Percentiles rank a stretch among this genome's conserved stretches.
These are phyloP conservation scores for Meredithiella fracta DNA, from an alignment of 2,329 filamentous ascomycete species.

Conservation along the genomic window DNA sequence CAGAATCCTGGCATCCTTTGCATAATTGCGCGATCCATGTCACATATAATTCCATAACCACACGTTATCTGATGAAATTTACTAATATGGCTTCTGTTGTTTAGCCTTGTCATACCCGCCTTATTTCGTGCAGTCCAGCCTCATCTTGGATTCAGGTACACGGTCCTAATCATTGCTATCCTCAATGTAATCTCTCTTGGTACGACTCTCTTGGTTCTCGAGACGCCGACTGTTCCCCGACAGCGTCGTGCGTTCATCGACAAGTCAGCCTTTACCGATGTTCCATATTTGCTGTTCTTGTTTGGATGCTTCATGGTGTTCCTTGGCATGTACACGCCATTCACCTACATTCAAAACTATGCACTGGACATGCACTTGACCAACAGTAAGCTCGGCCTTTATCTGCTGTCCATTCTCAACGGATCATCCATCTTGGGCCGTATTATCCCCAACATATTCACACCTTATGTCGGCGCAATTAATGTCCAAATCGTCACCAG, in stretches of 20 bases:
- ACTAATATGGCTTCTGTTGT: not conserved
- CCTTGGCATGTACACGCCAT: slow-evolving; percentile 24
- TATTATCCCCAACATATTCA: slow-evolving; percentile 29
- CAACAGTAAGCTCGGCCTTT: slow-evolving; percentile 23
- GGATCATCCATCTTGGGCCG: slow-evolving; percentile 33
- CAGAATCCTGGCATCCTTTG: no score
- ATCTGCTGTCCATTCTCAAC: slow-evolving; percentile 35
- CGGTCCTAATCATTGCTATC: slow-evolving; percentile 23
- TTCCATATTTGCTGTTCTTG: slow-evolving; percentile 21
- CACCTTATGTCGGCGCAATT: slow-evolving; percentile 26
- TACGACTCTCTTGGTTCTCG: slow-evolving; percentile 19
- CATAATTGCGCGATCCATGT: not conserved
- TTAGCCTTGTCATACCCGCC: slow-evolving; percentile 23
- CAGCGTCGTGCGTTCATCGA: slow-evolving; percentile 19
- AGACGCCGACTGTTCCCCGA: slow-evolving; percentile 16
- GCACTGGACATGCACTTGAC: slow-evolving; percentile 23
- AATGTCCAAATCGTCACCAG: slow-evolving; percentile 25
- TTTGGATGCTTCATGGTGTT: slow-evolving; percentile 22
- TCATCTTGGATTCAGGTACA: slow-evolving; percentile 22
- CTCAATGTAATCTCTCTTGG: slow-evolving; percentile 20
- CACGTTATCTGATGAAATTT: not conserved
- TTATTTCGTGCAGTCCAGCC: slow-evolving; percentile 21
- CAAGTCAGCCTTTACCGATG: slow-evolving; percentile 19
- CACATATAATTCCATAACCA: not conserved
- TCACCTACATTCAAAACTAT: slow-evolving; percentile 31